Conservation (phyloP, 2,329 filamentous ascomycete species). For the Penicillium thymicola region DNA sequence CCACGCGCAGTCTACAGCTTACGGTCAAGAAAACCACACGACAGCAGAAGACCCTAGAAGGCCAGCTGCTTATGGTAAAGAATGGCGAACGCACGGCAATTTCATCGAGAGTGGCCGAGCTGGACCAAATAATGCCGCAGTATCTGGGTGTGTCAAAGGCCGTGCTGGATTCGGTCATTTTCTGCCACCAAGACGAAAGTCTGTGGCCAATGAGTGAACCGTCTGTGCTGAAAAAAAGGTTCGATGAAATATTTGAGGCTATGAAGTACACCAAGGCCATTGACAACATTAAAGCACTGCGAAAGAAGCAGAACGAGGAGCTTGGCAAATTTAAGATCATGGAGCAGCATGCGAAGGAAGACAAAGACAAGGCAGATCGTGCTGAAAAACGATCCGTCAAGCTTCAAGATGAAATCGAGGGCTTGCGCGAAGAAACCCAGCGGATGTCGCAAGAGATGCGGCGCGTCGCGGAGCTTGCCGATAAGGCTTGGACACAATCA, state of each 20-base stretch:
- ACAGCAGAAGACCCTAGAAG: constrained; percentile 79
- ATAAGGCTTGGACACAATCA: constrained; percentile 68
- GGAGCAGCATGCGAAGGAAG: constrained; percentile 72
- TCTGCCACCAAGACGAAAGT: constrained; percentile 97
- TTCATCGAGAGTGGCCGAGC: constrained; percentile 75
- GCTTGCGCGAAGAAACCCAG: constrained; percentile 59
- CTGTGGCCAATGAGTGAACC: constrained; percentile 95
- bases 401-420: constrained; percentile 60
- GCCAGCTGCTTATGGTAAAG: constrained; percentile 69
- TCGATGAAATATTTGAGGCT: constrained; percentile 97
- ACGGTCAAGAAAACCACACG: constrained; percentile 77
- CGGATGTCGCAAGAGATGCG: constrained; percentile 51
- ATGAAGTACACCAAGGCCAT: constrained; percentile 97
- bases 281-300: constrained; percentile 83
- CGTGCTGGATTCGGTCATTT: constrained; percentile 91
- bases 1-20: constrained; percentile 78
- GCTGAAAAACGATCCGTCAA: constrained; percentile 63
- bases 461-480: constrained; percentile 49
- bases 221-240: constrained; percentile 79
- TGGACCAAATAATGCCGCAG: constrained; percentile 79
- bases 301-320: constrained; percentile 77
- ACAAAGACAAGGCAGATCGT: constrained; percentile 79
- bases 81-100: constrained; percentile 76
- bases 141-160: constrained; percentile 86
- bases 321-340: constrained; percentile 69